Percentiles rank a stretch among this genome's conserved stretches.
These are phyloP conservation scores for Colletotrichum euphorbiae DNA, from an alignment of 2,329 filamentous ascomycete species.

Conservation along the genomic window DNA sequence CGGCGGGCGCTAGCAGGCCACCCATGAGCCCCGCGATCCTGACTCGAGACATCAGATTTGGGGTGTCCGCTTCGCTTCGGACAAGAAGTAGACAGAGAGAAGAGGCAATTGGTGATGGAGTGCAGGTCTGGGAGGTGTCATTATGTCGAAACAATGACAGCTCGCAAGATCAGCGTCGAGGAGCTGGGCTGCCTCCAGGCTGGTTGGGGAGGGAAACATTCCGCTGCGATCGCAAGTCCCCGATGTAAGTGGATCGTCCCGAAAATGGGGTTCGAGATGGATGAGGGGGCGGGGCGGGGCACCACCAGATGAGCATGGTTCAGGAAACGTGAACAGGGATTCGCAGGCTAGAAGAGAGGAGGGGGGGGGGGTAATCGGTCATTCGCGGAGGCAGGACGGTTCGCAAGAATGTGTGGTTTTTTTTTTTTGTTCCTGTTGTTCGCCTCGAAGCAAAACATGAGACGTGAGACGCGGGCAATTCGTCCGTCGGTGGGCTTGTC, in stretches of 20 bases:
- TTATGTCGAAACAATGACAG: background rate
- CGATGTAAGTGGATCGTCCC: constrained; percentile 30
- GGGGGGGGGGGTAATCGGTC: too few species aligned
- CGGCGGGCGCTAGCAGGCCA: constrained; percentile 14
- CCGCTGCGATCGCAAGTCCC: background rate
- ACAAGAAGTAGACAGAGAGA: too few species aligned
- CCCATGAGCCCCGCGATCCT: background rate
- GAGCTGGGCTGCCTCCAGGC: background rate
- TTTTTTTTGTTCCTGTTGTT: background rate
- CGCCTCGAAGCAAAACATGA: background rate
- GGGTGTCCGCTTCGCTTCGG: too few species aligned
- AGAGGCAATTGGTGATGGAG: too few species aligned
- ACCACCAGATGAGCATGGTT: background rate
- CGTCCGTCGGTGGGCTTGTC: background rate
- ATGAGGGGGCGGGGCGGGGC: background rate
- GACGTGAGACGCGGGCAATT: background rate
- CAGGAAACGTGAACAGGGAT: background rate
- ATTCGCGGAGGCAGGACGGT: too few species aligned
- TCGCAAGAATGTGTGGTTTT: too few species aligned
- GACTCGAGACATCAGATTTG: background rate
- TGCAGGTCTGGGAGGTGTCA: background rate
- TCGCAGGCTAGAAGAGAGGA: background rate
- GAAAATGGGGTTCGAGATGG: background rate
- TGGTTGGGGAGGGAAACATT: background rate
- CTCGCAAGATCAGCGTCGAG: background rate